These are phyloP conservation scores for Lentinula novae-zelandiae DNA, from an alignment of 1,284 basidiomycete species.

Conservation along the genomic window DNA sequence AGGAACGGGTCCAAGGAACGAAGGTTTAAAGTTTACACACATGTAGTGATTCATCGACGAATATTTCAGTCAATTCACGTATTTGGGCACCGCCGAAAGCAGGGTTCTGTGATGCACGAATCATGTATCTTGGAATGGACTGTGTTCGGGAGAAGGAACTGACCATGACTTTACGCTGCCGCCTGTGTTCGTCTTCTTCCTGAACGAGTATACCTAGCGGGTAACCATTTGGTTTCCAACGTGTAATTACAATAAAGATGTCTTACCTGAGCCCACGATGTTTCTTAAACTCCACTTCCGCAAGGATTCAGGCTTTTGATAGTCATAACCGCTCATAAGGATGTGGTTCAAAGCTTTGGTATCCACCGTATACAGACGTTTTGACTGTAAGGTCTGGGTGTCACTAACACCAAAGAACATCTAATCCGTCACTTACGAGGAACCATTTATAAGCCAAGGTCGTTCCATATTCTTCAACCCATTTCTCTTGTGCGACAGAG, in stretches of 20 bases:
- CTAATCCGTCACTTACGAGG: slow-evolving; percentile 7
- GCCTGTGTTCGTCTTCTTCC: slow-evolving; percentile 14
- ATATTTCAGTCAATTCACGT: slow-evolving; percentile 13
- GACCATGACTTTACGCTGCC: slow-evolving; percentile 12
- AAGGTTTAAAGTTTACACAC: background rate
- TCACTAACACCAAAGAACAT: background rate
- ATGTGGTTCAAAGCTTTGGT: slow-evolving; percentile 13
- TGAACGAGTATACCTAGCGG: slow-evolving; percentile 3
- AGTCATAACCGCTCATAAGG: slow-evolving; percentile 9
- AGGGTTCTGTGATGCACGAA: slow-evolving; percentile 10
- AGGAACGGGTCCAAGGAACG: background rate
- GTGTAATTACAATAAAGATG: background rate
- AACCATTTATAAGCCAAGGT: slow-evolving; percentile 4
- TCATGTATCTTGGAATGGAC: background rate
- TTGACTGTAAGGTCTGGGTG: background rate
- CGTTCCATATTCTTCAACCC: slow-evolving; percentile 9
- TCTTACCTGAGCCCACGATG: slow-evolving; percentile 13
- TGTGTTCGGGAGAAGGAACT: background rate
- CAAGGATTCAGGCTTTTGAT: slow-evolving; percentile 11
- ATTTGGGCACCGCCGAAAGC: slow-evolving; percentile 15
- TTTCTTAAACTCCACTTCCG: slow-evolving; percentile 4
- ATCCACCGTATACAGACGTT: slow-evolving; percentile 8
- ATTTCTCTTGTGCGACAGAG: slow-evolving; percentile 7
- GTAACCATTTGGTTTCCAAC: background rate
- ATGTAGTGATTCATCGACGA: slow-evolving; percentile 14